Percentiles rank a stretch among this genome's conserved stretches.
phyloP scores from a whole-genome alignment of 106 monocot species.

The Acorus calamus region DNA sequence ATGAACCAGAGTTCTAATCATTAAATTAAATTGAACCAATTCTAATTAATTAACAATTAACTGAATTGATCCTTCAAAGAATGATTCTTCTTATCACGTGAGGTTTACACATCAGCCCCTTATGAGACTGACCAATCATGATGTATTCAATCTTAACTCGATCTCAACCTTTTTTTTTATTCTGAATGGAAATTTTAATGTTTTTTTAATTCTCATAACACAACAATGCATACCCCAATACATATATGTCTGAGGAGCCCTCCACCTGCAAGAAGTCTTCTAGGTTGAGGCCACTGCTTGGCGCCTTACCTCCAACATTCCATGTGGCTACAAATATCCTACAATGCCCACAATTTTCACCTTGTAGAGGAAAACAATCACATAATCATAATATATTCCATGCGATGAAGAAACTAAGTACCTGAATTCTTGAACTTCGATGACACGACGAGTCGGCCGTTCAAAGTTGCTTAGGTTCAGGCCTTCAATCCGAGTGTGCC shows the following conservation, averaged over 20 bases:
- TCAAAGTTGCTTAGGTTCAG: conserved; percentile 41
- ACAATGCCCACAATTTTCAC: conserved; percentile 1
- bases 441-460: conserved; percentile 4
- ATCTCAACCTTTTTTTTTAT: no score
- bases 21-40: no score
- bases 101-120: no score
- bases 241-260: conserved; percentile 75
- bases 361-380: background rate
- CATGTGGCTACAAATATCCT: conserved; percentile 93
- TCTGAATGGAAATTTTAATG: background rate
- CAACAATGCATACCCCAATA: conserved; percentile 47
- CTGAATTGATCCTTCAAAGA: no score
- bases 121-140: no score
- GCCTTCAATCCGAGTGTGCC: conserved; percentile 48
- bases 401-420: background rate
- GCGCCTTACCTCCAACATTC: conserved; percentile 93
- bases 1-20: no score
- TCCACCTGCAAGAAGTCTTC: conserved; percentile 78
- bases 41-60: no score
- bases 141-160: no score
- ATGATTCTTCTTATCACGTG: no score
- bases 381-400: background rate
- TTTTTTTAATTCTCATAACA: background rate
- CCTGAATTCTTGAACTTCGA: conserved; percentile 45
- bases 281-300: conserved; percentile 53